A percentile compares a stretch with the other conserved stretches of the same genome.
phyloP scores from a whole-genome alignment of 2,329 filamentous ascomycete genomes.

The Zarea fungicola region DNA sequence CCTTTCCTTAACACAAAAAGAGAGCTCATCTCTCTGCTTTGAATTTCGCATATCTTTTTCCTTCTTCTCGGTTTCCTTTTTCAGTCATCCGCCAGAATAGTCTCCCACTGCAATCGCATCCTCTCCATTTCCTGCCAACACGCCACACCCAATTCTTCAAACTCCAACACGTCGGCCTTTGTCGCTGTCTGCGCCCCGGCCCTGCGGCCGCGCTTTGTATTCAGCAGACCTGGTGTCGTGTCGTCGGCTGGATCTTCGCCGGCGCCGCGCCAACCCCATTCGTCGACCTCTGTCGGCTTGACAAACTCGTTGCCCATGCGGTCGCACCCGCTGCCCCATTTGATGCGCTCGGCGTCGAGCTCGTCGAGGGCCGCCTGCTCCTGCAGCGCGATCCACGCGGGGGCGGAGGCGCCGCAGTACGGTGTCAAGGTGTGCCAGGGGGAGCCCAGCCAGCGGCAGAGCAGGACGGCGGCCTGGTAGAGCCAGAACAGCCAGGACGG shows the following conservation, averaged over 20 bases:
- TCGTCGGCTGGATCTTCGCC: conserved; percentile 45
- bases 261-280: conserved; percentile 71
- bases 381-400: conserved; percentile 73
- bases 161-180: conserved; percentile 52
- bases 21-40: no score
- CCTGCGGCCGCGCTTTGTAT: conserved; percentile 53
- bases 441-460: conserved; percentile 74
- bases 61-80: not conserved
- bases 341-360: conserved; percentile 50
- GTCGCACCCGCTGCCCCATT: conserved; percentile 79
- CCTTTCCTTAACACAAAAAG: no score
- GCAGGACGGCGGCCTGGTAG: conserved; percentile 63
- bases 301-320: conserved; percentile 53
- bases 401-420: conserved; percentile 70
- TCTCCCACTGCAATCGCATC: conserved; percentile 62
- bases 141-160: conserved; percentile 55
- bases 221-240: conserved; percentile 40
- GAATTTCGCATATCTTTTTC: no score
- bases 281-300: conserved; percentile 75
- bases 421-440: conserved; percentile 79
- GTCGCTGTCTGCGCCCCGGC: conserved; percentile 54
- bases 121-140: conserved; percentile 70
- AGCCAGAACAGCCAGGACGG: conserved; percentile 61
- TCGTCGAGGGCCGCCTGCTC: conserved; percentile 57
- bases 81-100: conserved; percentile 18